These are phyloP conservation scores for Somion occarium DNA, from an alignment of 1,284 basidiomycete genomes.

Conservation along the genomic window DNA sequence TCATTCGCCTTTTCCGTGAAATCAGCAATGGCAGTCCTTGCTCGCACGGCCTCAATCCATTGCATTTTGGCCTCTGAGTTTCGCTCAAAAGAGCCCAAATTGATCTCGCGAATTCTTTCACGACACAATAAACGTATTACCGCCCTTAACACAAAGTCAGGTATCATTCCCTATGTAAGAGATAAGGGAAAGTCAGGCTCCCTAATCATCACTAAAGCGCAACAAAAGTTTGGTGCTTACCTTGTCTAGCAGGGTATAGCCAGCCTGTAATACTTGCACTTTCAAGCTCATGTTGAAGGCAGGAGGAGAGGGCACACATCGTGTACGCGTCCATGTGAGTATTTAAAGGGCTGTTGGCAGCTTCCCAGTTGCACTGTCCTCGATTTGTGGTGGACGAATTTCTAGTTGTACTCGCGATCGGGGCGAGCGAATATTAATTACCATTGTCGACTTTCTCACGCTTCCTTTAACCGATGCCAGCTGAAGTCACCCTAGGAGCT, in stretches of 20 bases:
- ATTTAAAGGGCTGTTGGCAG: too few species aligned
- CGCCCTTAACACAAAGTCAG: constrained; percentile 58
- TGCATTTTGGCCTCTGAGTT: constrained; percentile 67
- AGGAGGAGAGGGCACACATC: neutral
- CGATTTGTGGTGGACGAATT: too few species aligned
- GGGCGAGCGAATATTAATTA: too few species aligned
- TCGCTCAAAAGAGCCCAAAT: constrained; percentile 55
- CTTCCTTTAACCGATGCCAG: too few species aligned
- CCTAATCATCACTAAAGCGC: neutral
- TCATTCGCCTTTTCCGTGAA: constrained; percentile 71
- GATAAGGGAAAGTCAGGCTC: neutral
- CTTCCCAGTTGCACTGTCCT: too few species aligned
- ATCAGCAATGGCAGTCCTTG: constrained; percentile 56
- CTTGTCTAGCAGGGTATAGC: constrained; percentile 24
- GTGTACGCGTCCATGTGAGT: too few species aligned
- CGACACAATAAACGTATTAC: constrained; percentile 57
- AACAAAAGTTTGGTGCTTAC: neutral
- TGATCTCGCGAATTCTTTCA: constrained; percentile 59
- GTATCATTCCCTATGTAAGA: constrained; percentile 44
- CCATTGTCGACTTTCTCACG: too few species aligned
- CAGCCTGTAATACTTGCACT: constrained; percentile 13
- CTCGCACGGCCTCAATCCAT: constrained; percentile 52
- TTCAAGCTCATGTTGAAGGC: neutral
- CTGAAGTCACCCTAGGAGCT: too few species aligned
- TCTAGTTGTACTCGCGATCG: too few species aligned